Conservation (phyloP, 2,329 filamentous ascomycete genomes). For the Aspergillus ochraceoroseus region DNA sequence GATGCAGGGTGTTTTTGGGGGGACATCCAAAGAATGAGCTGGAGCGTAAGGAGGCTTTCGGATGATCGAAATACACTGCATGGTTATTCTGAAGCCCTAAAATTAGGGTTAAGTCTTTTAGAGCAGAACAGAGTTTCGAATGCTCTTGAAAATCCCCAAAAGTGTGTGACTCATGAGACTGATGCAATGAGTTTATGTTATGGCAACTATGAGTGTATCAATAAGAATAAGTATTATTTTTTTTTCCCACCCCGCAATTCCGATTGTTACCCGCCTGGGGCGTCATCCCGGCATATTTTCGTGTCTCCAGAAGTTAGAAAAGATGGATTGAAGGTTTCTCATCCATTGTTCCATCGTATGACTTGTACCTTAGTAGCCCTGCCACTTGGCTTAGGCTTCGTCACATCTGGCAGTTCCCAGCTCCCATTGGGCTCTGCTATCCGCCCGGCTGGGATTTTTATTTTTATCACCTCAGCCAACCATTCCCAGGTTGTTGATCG, state of each 20-base stretch:
- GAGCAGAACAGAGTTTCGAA: slow-evolving; percentile 6
- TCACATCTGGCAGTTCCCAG: slow-evolving; percentile 8
- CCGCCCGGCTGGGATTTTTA: slow-evolving; percentile 9
- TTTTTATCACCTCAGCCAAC: slow-evolving; percentile 17
- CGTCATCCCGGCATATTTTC: slow-evolving; percentile 25
- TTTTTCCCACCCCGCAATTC: slow-evolving; percentile 16
- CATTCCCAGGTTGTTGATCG: slow-evolving; percentile 20
- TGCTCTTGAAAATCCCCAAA: too few species aligned
- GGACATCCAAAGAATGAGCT: slow-evolving; percentile 1
- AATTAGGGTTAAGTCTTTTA: too few species aligned
- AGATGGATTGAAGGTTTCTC: too few species aligned
- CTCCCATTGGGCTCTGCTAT: slow-evolving; percentile 17
- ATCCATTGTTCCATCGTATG: slow-evolving; percentile 23
- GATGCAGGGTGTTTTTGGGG: slow-evolving; percentile 11
- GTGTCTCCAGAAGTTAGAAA: slow-evolving; percentile 20
- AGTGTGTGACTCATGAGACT: slow-evolving; percentile 19
- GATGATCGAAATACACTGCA: background rate
- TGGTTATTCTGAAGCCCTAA: too few species aligned
- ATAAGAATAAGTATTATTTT: slow-evolving; percentile 3
- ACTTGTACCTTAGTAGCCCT: slow-evolving; percentile 14
- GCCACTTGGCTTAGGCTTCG: slow-evolving; percentile 9
- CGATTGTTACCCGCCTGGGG: slow-evolving; percentile 13
- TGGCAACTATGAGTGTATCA: too few species aligned
- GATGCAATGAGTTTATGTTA: slow-evolving; percentile 15
- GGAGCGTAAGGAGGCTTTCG: too few species aligned